Evolutionary conservation across 2,329 filamentous ascomycete species (phyloP).

Genomic region (Diaporthe ampelina): DNA sequence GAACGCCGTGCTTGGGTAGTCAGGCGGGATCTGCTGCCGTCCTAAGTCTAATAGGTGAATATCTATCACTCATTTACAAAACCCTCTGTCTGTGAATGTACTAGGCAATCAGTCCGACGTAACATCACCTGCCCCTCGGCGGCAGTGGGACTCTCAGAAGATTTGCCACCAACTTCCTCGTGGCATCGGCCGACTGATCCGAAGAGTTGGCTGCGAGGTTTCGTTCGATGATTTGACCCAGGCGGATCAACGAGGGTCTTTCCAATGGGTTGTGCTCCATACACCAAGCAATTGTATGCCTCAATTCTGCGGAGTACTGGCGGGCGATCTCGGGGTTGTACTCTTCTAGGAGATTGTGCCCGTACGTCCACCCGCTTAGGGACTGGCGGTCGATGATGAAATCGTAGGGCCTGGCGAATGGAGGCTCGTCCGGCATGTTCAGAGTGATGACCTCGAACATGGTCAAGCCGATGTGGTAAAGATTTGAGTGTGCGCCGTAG

Average conservation of each 20-base stretch:
- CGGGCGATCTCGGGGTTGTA: neutral
- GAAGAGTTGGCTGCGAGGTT: neutral
- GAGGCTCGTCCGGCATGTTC: neutral
- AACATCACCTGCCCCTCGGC: neutral
- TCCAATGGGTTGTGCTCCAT: constrained; percentile 15
- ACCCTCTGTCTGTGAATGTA: neutral
- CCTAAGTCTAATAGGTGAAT: neutral
- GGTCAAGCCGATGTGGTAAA: constrained; percentile 19
- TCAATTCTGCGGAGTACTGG: neutral
- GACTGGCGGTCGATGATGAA: neutral
- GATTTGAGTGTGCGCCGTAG: constrained; percentile 21
- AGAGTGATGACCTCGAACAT: constrained; percentile 25
- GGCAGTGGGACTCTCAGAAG: neutral
- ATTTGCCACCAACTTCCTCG: neutral
- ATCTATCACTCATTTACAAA: neutral
- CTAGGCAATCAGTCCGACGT: no score
- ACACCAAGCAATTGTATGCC: constrained; percentile 19
- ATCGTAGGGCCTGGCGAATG: neutral
- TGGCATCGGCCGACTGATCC: neutral
- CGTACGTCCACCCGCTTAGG: constrained; percentile 16
- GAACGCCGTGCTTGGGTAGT: neutral
- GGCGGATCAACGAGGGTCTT: neutral
- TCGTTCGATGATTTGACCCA: neutral
- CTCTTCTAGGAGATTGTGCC: neutral
- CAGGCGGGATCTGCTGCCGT: neutral